Base-by-base conservation (phyloP, 345 rosid species). In the Excoecaria agallocha region DNA sequence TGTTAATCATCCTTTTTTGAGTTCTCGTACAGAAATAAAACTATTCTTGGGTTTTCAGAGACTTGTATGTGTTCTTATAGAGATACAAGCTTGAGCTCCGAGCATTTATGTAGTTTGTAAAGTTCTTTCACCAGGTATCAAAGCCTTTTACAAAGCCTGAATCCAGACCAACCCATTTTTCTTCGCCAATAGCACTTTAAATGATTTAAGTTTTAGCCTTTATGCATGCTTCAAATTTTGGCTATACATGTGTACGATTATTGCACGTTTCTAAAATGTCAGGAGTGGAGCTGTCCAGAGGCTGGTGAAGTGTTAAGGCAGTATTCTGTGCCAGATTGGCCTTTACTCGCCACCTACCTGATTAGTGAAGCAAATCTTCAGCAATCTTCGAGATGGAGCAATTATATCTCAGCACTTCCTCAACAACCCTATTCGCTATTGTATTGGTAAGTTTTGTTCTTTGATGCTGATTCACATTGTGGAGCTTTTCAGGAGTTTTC, bases 301-400 rank as follows among this genome's bases (percentile, higher is more conserved):
- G 94, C 90, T 35, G 97, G 98, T 46, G 77, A 87, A 73, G 88
- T 89, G 64, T 76, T 94, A 69, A 89, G 89, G 73, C 85, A 82
- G 75, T 85, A 86, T 61, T 91, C 90, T 51, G 98, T 94, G 12
- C 98, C 97, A 9, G 96, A 94, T 86, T 94, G 97, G 98, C 98
- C 98, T 25, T 79, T 92, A 77, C 86, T 94, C 17, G 97, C 98
- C 5, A 91, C 87, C 64, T 89, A 92, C 74, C 85, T 94, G 79
- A 91, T 92, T 72, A 91, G 98, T 55, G 98, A 94, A 85, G 97
- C 98, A 73, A 94, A 92, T 81, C 84, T 84, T 52, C 76, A 79
- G 78, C 84, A 84, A 54, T 85, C 83, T 64, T 94, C 98, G 5
- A 88, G 91, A 86, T 94, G 98, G 98, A 79, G 74, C 74, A 91